Evolutionary conservation across 805 yeast genomes (phyloP), one percentile per base, ranked within the genome.

Genomic region (Candida xiaguanensis): DNA sequence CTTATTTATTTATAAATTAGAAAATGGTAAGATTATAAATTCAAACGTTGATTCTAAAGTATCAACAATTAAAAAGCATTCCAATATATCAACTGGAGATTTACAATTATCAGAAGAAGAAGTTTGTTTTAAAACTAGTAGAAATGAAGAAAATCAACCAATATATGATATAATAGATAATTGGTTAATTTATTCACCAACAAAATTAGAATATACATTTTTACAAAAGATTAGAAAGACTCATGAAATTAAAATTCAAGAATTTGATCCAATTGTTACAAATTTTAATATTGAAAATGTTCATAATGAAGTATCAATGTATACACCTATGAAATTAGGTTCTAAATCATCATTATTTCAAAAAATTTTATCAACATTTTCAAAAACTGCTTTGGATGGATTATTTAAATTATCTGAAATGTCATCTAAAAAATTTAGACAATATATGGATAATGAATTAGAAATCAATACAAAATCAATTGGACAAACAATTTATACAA

Each of bases 301-400:
- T 6, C 22, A 12, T 13, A 16, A 9, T 12, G 17, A 14, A 8
- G 12, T 38, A 18, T 35, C 50, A 12, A 43, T 48, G 34, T 63
- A 65, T 42, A 71, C 80, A 0, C 72, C 77, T 0, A 66, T 76
- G 15, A 64, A 63, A 43, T 51, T 77, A 26, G 74, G 78, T 15
- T 66, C 64, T 11, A 63, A 68, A 2, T 70, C 71, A 3, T 75
- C 77, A 1, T 56, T 77, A 27, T 58, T 75, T 25, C 67, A 69
- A 33, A 65, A 75, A 36, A 67, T 80, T 1, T 51, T 78, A 38
- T 67, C 73, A 8, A 61, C 67, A 12, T 48, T 80, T 11, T 75
- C 82, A 2, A 65, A 68, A 40, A 63, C 73, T 2, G 79, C 85
- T 0, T 54, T 78, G 13, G 85, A 76, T 53, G 70, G 75, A 9